Evolutionary conservation across 768 basidiomycete genomes (phyloP).

Genomic region (Mycena vulgaris): DNA sequence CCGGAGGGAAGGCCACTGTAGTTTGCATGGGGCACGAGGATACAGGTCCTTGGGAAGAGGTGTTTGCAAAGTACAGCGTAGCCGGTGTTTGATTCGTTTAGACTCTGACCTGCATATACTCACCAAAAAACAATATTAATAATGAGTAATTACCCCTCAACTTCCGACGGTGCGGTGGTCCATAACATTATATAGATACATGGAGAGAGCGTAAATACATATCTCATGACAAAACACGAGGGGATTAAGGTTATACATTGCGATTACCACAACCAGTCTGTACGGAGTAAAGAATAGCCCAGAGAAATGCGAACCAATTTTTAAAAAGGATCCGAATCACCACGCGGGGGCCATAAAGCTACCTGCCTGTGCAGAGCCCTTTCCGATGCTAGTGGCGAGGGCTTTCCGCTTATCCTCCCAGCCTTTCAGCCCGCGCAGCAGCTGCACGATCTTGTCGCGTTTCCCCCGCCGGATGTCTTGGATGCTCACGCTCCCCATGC

Average conservation of each 20-base stretch:
- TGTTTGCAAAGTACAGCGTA: slow-evolving; percentile 81
- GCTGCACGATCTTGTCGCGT: slow-evolving; percentile 83
- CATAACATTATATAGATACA: slow-evolving; percentile 36
- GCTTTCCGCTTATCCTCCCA: slow-evolving; percentile 86
- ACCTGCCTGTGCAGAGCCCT: slow-evolving; percentile 53
- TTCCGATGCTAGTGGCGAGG: slow-evolving; percentile 68
- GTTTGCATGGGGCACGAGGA: slow-evolving; percentile 90
- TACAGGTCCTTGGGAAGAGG: slow-evolving; percentile 74
- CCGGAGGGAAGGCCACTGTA: slow-evolving; percentile 79
- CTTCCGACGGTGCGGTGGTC: slow-evolving; percentile 2
- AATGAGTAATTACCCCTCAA: slow-evolving; percentile 14
- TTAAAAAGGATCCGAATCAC: slow-evolving; percentile 1
- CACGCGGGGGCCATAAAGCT: slow-evolving; percentile 52
- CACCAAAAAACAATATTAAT: slow-evolving; percentile 4
- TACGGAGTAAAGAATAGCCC: slow-evolving; percentile 2
- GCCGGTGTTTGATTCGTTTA: slow-evolving; percentile 42
- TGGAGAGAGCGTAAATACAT: slow-evolving; percentile 29
- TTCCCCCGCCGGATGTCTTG: slow-evolving; percentile 92
- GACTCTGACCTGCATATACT: neutral
- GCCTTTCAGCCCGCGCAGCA: slow-evolving; percentile 80
- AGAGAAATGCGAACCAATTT: slow-evolving; percentile 7
- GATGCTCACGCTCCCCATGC: slow-evolving; percentile 93
- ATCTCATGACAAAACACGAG: neutral
- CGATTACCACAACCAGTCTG: slow-evolving; percentile 14
- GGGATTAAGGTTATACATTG: slow-evolving; percentile 23